Conservation (phyloP, 495 filamentous ascomycete species). For the Talaromyces wortmannii region DNA sequence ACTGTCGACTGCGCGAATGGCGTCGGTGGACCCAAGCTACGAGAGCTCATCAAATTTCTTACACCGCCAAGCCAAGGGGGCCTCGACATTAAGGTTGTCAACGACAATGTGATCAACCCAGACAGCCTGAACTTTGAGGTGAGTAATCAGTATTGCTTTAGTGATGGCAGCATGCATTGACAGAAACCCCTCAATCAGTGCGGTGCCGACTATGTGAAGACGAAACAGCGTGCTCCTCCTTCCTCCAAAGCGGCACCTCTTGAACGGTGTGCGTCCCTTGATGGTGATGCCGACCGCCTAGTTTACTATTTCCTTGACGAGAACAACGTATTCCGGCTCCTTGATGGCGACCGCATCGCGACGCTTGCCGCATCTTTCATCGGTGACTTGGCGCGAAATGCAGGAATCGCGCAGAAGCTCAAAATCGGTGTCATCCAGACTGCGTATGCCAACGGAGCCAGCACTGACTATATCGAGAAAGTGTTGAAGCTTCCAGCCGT, state of each 20-base stretch:
- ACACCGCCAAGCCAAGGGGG: conserved; percentile 53
- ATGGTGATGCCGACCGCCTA: conserved; percentile 91
- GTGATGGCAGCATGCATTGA: neutral
- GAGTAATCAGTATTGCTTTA: conserved; percentile 14
- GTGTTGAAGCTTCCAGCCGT: conserved; percentile 83
- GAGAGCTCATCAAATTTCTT: conserved; percentile 78
- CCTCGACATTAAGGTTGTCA: conserved; percentile 78
- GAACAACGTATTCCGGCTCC: conserved; percentile 74
- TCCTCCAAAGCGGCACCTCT: conserved; percentile 65
- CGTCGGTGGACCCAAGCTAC: conserved; percentile 88
- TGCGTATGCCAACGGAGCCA: conserved; percentile 95
- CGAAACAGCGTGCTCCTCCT: conserved; percentile 84
- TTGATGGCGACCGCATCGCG: conserved; percentile 95
- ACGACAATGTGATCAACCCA: conserved; percentile 84
- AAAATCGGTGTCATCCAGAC: conserved; percentile 94
- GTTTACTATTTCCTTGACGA: conserved; percentile 92
- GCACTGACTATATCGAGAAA: conserved; percentile 83
- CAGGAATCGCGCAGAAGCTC: conserved; percentile 70
- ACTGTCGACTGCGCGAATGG: conserved; percentile 96
- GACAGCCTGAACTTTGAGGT: conserved; percentile 85
- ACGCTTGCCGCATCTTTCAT: conserved; percentile 93
- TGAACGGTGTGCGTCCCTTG: conserved; percentile 85
- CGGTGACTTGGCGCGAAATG: conserved; percentile 72
- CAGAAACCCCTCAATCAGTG: conserved; percentile 44
- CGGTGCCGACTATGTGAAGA: conserved; percentile 96